A percentile compares a stretch with the other conserved stretches of the same genome.
phyloP scores from a whole-genome alignment of 352 stramenopile genomes.

The Aphanomyces invadans region DNA sequence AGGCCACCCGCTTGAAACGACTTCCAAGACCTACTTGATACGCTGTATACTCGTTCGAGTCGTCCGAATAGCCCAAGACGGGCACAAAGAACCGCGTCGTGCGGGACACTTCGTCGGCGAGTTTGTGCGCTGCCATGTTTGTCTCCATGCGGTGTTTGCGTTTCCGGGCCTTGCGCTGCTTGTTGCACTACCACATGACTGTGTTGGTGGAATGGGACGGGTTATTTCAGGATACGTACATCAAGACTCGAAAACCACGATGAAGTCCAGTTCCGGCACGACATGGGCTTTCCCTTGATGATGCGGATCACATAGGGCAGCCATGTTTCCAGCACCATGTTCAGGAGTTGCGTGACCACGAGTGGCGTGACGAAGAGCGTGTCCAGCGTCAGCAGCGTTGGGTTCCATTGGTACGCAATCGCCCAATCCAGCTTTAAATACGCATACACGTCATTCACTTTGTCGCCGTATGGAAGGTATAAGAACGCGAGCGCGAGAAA shows the following conservation, averaged over 20 bases:
- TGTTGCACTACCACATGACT: neutral
- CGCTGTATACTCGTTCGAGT: conserved; percentile 79
- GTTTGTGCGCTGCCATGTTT: conserved; percentile 53
- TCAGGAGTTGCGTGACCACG: conserved; percentile 82
- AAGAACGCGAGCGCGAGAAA: conserved; percentile 86
- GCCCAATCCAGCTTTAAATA: conserved; percentile 24
- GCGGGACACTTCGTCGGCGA: conserved; percentile 59
- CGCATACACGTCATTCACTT: conserved; percentile 58
- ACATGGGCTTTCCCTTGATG: conserved; percentile 36
- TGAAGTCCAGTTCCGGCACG: conserved; percentile 1
- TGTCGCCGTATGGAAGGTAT: conserved; percentile 78
- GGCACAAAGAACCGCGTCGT: conserved; percentile 60
- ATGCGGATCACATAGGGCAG: conserved; percentile 77
- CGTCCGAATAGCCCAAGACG: conserved; percentile 67
- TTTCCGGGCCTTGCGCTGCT: conserved; percentile 6
- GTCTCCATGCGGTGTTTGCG: conserved; percentile 12
- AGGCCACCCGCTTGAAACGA: neutral
- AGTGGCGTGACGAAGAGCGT: conserved; percentile 83
- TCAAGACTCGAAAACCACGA: conserved; percentile 10
- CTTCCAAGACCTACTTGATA: conserved; percentile 46
- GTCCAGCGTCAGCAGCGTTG: conserved; percentile 67
- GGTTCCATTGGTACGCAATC: conserved; percentile 33
- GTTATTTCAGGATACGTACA: too few species aligned
- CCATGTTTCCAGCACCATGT: conserved; percentile 84
- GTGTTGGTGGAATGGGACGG: neutral